phyloP scores from a whole-genome alignment of 306 rosid genomes.

The Mimosa pudica region DNA sequence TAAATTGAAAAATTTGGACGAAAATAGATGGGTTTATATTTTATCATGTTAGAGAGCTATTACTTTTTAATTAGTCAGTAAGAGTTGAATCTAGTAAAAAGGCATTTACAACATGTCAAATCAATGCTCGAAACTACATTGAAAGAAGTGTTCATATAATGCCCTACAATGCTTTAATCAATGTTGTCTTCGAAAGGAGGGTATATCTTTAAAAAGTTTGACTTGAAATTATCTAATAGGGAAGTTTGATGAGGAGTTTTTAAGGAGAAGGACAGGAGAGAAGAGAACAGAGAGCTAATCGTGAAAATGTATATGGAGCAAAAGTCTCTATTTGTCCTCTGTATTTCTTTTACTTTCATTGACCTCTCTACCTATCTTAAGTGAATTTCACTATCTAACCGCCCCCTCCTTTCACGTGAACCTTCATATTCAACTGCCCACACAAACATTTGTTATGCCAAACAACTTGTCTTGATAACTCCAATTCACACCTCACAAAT shows the following conservation, averaged over 20 bases:
- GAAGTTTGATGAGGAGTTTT: constrained; percentile 7
- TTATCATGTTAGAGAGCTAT: neutral
- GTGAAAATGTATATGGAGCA: constrained; percentile 18
- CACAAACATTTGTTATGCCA: neutral
- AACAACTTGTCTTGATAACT: neutral
- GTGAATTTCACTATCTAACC: neutral
- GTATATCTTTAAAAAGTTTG: neutral
- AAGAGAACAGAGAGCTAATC: constrained; percentile 15
- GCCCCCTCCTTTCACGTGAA: neutral
- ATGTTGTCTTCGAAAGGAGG: no score
- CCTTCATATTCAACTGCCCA: constrained; percentile 3
- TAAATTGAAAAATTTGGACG: neutral
- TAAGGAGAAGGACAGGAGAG: constrained; percentile 9
- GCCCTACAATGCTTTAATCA: no score
- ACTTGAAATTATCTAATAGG: neutral
- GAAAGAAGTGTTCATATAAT: no score
- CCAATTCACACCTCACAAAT: neutral
- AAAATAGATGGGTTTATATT: neutral
- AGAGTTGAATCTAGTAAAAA: no score
- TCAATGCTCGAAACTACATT: no score
- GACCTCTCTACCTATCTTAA: neutral
- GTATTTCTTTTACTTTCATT: constrained; percentile 22
- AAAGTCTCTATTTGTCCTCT: constrained; percentile 16
- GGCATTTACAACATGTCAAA: no score
- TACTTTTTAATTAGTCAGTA: neutral